Evolutionary conservation across 768 basidiomycete genomes (phyloP), one percentile per base, ranked within the genome.

Genomic region (Collybiopsis confluens): DNA sequence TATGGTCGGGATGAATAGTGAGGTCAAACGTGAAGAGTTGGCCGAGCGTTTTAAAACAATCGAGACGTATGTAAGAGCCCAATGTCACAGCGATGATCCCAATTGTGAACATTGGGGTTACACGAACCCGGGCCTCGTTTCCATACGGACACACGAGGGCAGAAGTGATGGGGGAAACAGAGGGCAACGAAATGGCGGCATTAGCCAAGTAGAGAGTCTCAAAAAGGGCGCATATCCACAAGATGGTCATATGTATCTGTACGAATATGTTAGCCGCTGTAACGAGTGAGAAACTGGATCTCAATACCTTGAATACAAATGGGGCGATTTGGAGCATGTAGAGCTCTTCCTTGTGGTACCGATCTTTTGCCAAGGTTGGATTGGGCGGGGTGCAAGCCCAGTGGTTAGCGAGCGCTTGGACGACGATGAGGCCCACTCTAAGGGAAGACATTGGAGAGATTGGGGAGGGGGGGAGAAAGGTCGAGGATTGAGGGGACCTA

Each of bases 21-120:
- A 83, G 72, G 59, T 82, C 80, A 62, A 82, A 83, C 0, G 81
- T 82, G 68, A 83, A 83, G 52, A 81, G 65, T 1, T 70, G 62
- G 2, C 80, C 81, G 20, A 83, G 77, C 21, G 76, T 71, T 52
- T 64, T 68, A 73, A 79, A 83, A 59, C 81, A 82, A 57, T 71
- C 75, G 16, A 80, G 62, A 36, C 81, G 79, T 57, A 81, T 73
- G 63, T 73, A 69, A 54, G 73, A 66, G 2, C 80, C 80, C 1
- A 73, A 58, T 3, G 72, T 58, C 53, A 74, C 73, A 21, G 73
- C 66, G 38, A 76, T 45, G 40, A 77, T 70, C 3, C 81, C 81
- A 9, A 70, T 58, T 37, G 76, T 42, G 63, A 81, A 80, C n/a
- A 72, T 46, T 0, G 76, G 74, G 0, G 80, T 73, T 1, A 73